Base-by-base conservation (phyloP, 495 filamentous ascomycete genomes). In the Lasiosphaeriaceae sp. region DNA sequence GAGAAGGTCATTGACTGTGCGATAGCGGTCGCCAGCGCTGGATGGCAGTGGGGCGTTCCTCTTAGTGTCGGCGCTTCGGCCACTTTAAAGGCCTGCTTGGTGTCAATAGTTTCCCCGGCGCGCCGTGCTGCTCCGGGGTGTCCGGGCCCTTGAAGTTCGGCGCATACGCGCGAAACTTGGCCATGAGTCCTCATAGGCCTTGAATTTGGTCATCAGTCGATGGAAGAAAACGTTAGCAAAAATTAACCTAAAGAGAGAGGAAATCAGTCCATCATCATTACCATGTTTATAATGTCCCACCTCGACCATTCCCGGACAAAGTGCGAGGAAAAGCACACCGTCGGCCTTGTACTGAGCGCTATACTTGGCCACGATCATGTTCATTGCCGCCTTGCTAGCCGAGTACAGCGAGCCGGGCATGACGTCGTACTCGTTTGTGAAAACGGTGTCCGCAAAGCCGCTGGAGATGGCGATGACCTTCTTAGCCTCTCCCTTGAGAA, bases 381-480 rank as follows among this genome's bases (percentile, higher is more conserved):
- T 77, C 17, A 80, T 12, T 9, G 71, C 76, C 11, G 67, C 68
- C 61, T 79, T 79, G 59, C 62, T 69, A n/a, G 66, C 55, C n/a
- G 70, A 23, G 55, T 74, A 77, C 17, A 69, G 52, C 9, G 59
- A 48, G 8, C 49, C 50, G 9, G 39, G 31, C 16, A 57, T 55
- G n/a, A 76, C 11, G 7, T 71, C 69, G 17, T 21, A 61, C 6
- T 71, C 49, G 20, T 50, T 54, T 47, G 31, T 50, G 2, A 71
- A 20, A 14, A 67, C 69, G 11, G 72, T 23, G 57, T 81, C 81
- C 0, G 73, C 78, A 21, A 70, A 22, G 43, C 80, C 82, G 22
- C 53, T 75, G 12, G 79, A 74, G 21, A 85, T 74, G 31, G 73
- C 56, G 50, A 85, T 71, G 52, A 83, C 76, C 61, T 85, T 86